Evolutionary conservation across 2,329 filamentous ascomycete genomes (phyloP).

Genomic region (Lachnellula occidentalis): DNA sequence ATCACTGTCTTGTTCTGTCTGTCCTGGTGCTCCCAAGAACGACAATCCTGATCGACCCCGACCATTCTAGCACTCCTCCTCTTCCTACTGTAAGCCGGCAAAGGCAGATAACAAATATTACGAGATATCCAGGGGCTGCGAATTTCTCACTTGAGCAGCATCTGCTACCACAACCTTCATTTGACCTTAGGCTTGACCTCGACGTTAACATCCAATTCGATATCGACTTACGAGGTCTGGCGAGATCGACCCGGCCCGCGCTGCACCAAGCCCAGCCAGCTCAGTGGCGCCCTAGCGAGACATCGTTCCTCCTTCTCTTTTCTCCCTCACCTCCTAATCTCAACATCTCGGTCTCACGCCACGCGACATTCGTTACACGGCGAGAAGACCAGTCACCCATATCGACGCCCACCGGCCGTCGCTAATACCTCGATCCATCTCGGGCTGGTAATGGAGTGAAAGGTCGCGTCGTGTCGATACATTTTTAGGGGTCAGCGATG

Average conservation of each 20-base stretch:
- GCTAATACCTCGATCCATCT: neutral
- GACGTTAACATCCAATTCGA: neutral
- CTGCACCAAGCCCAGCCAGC: neutral
- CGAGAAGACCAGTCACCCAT: neutral
- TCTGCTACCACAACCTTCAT: neutral
- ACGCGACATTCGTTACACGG: slow-evolving; percentile 9
- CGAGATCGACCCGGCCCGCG: neutral
- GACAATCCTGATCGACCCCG: neutral
- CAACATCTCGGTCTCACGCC: neutral
- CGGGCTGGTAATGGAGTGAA: slow-evolving; percentile 18
- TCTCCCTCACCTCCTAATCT: slow-evolving; percentile 2
- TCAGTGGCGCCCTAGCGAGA: neutral
- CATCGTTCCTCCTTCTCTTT: neutral
- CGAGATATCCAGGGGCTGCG: neutral
- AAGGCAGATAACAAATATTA: too few species aligned
- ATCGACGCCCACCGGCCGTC: neutral
- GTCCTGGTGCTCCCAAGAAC: too few species aligned
- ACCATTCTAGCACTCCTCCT: neutral
- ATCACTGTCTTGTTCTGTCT: neutral
- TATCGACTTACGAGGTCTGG: neutral
- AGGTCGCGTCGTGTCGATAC: slow-evolving; percentile 12
- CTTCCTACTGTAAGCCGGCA: neutral
- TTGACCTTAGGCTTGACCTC: neutral
- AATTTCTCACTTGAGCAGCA: neutral
- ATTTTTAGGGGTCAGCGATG: slow-evolving; percentile 25